These are phyloP conservation scores for Nakataea oryzae DNA, from an alignment of 2,329 filamentous ascomycete species.

Conservation along the genomic window DNA sequence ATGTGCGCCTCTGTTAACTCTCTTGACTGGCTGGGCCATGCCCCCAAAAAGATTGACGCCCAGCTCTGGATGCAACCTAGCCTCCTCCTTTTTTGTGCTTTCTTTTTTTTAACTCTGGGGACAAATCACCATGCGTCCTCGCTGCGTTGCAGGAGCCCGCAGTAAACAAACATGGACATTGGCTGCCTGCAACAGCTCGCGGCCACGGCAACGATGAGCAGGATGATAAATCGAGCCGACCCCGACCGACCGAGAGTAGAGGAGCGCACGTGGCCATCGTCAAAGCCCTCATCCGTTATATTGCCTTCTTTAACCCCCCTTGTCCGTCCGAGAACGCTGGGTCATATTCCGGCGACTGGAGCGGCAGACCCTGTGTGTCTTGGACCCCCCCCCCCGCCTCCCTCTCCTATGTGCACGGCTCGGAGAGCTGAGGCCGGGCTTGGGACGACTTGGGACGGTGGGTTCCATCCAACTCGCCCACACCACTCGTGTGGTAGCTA, in stretches of 20 bases:
- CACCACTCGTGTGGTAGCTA: not conserved
- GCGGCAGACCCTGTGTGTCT: no score
- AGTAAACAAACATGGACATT: not conserved
- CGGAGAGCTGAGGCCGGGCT: not conserved
- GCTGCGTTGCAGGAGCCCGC: not conserved
- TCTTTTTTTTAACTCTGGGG: no score
- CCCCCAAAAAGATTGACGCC: not conserved
- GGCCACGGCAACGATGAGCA: not conserved
- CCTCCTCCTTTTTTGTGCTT: slow-evolving; percentile 5
- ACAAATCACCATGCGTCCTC: not conserved
- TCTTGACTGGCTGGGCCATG: not conserved
- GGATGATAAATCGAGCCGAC: not conserved
- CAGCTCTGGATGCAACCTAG: slow-evolving; percentile 1
- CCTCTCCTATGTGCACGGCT: not conserved
- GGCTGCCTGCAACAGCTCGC: not conserved
- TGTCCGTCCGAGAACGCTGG: not conserved
- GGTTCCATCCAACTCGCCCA: slow-evolving; percentile 2
- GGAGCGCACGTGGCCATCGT: not conserved
- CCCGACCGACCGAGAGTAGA: not conserved
- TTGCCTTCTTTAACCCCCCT: not conserved
- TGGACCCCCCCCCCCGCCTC: no score
- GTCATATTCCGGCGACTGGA: not conserved
- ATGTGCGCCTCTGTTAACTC: slow-evolving; percentile 7
- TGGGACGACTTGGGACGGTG: not conserved
- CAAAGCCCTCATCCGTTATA: not conserved